Evolutionary conservation across 495 filamentous ascomycete genomes (phyloP), one percentile per base, ranked within the genome.

Genomic region (Trypethelium eluteriae): DNA sequence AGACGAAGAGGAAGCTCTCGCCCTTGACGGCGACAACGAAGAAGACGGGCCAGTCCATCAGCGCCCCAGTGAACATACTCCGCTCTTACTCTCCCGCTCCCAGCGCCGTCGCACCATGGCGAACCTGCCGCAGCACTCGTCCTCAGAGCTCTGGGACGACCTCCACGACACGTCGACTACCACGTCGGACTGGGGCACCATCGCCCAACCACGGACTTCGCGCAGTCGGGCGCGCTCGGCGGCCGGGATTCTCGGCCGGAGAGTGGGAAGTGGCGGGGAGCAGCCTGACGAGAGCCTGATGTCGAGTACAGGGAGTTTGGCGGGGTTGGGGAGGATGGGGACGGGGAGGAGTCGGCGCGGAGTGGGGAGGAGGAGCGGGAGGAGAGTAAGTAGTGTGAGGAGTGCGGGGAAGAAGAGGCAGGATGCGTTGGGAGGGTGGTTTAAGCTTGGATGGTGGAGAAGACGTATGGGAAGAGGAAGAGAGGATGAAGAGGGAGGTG

Each of bases 111-210:
- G 69, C 65, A 72, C 74, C 5, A 46, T 72, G 12, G 69, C 70
- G 38, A 44, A 71, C 41, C 41, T 14, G 41, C 41, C 41, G 41
- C 41, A 14, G 35, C 67, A 72, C n/a, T 67, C 73, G 16, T 65
- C 64, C 46, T 4, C 64, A 3, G 72, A 75, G 47, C 72, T 75
- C 38, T 75, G 74, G 74, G 68, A 74, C 53, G 74, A 75, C 59
- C 66, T 75, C 7, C 69, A 73, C 62, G 74, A 75, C 18, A 16
- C 62, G 14, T 34, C 62, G 62, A 4, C 10, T 11, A n/a, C 62
- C 4, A 10, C 62, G 3, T 14, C 12, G 18, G 14, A 32, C 38
- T 47, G 62, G 62, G n/a, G 38, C 9, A 32, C 35, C 1, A 38
- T 38, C n/a, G 7, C 35, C 12, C 62, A 63, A 38, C 25, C 62